A percentile compares a stretch with the other conserved stretches of the same genome.
Evolutionary conservation across 106 monocot genomes (phyloP).

Genomic region (Allium fistulosum): DNA sequence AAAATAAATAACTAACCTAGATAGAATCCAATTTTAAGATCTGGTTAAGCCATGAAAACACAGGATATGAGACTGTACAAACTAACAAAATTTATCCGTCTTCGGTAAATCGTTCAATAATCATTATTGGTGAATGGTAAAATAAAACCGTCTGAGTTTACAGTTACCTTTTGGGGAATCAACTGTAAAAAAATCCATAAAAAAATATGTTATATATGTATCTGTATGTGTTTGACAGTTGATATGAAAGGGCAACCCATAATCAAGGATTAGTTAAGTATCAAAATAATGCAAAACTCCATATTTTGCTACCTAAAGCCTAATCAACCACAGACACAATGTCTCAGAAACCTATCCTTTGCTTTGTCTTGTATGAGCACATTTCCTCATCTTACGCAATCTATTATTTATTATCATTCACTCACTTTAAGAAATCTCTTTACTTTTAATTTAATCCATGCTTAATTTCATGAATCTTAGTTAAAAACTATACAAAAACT

Average conservation of each 20-base stretch:
- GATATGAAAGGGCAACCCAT: background rate
- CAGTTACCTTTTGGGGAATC: no score
- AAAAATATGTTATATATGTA: no score
- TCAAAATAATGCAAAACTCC: background rate
- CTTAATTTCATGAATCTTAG: constrained; percentile 3
- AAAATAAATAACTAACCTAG: no score
- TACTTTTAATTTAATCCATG: background rate
- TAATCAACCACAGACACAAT: constrained; percentile 19
- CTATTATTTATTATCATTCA: background rate
- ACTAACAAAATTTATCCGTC: background rate
- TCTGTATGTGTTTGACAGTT: no score
- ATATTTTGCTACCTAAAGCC: constrained; percentile 3
- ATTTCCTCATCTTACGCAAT: constrained; percentile 23
- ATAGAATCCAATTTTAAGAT: no score
- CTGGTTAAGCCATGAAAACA: no score
- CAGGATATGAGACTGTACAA: background rate
- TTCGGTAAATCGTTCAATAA: background rate
- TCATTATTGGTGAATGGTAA: background rate
- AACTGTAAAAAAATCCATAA: no score
- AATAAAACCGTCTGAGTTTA: background rate
- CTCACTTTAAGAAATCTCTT: constrained; percentile 11
- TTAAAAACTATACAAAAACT: constrained; percentile 3
- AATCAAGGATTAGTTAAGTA: constrained; percentile 3
- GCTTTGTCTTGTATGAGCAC: constrained; percentile 26
- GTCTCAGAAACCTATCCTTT: background rate